A percentile compares a stretch with the other conserved stretches of the same genome.
Conservation (phyloP, 371 early-diverging fungal species). For the Phascolomyces articulosus region DNA sequence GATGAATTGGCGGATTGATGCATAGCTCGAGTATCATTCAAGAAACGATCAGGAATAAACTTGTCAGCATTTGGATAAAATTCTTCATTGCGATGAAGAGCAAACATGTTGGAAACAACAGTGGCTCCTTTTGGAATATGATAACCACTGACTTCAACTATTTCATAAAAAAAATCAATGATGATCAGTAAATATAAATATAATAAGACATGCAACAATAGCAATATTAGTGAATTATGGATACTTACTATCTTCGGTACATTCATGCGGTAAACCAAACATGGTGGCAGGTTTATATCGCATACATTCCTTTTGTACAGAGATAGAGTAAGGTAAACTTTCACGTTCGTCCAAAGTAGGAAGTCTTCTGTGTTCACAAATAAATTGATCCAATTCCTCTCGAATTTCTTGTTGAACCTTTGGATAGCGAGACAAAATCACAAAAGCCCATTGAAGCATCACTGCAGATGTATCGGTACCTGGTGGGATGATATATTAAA, state of each 20-base stretch:
- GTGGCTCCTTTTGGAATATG: constrained; percentile 32
- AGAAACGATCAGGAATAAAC: constrained; percentile 26
- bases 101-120: constrained; percentile 22
- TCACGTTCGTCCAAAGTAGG: constrained; percentile 22
- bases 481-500: no score
- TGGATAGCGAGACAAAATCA: constrained; percentile 16
- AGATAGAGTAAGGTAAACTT: constrained; percentile 11
- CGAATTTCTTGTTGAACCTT: constrained; percentile 17
- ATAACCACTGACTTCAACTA: constrained; percentile 17
- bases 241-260: constrained; percentile 23
- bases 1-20: not conserved
- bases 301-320: no score
- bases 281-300: constrained; percentile 14
- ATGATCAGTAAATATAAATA: not conserved
- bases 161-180: constrained; percentile 8
- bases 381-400: constrained; percentile 18
- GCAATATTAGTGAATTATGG: not conserved
- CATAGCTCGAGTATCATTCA: constrained; percentile 8
- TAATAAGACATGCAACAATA: not conserved
- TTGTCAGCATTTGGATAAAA: constrained; percentile 10
- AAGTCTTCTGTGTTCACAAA: constrained; percentile 9
- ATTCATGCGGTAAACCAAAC: constrained; percentile 20
- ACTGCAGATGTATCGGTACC: constrained; percentile 19
- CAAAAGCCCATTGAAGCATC: constrained; percentile 13
- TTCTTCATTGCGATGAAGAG: constrained; percentile 17